phyloP scores from a whole-genome alignment of 148 eudicot species.

The Bassia scoparia region DNA sequence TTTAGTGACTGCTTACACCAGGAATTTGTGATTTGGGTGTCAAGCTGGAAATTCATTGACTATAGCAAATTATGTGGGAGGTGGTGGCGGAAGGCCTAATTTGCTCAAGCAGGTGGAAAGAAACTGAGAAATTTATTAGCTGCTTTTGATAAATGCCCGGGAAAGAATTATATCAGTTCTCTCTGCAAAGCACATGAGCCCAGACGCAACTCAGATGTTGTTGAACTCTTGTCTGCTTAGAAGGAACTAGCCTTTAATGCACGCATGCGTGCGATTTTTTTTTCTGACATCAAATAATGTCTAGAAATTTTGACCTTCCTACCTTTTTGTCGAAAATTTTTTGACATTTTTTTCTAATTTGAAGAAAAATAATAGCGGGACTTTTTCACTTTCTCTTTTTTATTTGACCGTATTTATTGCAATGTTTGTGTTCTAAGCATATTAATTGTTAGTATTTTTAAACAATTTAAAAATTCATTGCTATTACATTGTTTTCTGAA shows the following conservation, averaged over 20 bases:
- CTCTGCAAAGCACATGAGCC: conserved; percentile 46
- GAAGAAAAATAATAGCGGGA: too few species aligned
- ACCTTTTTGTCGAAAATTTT: too few species aligned
- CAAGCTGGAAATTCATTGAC: conserved; percentile 92
- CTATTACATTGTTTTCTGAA: too few species aligned
- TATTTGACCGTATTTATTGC: too few species aligned
- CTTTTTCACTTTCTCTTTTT: too few species aligned
- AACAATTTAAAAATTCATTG: too few species aligned
- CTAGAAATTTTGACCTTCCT: too few species aligned
- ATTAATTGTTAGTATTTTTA: too few species aligned
- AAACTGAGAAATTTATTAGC: conserved; percentile 67
- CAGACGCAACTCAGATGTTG: background rate
- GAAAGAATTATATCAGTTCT: conserved; percentile 54
- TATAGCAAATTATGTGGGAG: conserved; percentile 92
- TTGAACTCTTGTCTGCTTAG: background rate
- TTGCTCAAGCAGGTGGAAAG: conserved; percentile 94
- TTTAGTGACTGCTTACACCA: conserved; percentile 75
- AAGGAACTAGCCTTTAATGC: background rate
- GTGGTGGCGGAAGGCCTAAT: conserved; percentile 92
- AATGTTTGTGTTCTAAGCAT: too few species aligned
- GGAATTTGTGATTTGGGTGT: conserved; percentile 64
- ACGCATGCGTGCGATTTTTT: too few species aligned
- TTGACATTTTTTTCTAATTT: too few species aligned
- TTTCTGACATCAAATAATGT: too few species aligned
- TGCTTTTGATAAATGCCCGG: conserved; percentile 78